Evolutionary conservation across 352 stramenopile genomes (phyloP).

Genomic region (Phytophthora pisi): DNA sequence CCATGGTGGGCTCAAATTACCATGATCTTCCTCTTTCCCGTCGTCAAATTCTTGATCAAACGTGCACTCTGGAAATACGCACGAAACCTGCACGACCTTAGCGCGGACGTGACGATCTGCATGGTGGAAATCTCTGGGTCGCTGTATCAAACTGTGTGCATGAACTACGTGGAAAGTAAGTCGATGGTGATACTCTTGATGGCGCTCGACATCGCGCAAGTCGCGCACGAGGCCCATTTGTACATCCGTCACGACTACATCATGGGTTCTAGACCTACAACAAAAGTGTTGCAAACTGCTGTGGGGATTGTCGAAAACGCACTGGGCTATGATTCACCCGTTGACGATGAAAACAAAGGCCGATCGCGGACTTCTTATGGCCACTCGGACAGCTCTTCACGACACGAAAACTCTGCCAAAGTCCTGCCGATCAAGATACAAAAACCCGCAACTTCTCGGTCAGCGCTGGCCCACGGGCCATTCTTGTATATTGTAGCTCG

Average conservation of each 20-base stretch:
- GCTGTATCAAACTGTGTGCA: slow-evolving; percentile 33
- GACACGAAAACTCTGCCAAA: not conserved
- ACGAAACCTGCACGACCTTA: slow-evolving; percentile 26
- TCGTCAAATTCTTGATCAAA: slow-evolving; percentile 28
- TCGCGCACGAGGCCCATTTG: slow-evolving; percentile 7
- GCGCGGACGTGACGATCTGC: slow-evolving; percentile 31
- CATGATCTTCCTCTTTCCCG: slow-evolving; percentile 25
- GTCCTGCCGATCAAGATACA: not conserved
- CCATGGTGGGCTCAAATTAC: slow-evolving; percentile 17
- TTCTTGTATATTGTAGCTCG: not conserved
- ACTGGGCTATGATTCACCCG: not conserved
- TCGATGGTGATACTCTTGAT: slow-evolving; percentile 18
- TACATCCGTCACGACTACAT: slow-evolving; percentile 20
- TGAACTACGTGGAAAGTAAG: slow-evolving; percentile 24
- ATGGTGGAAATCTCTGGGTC: slow-evolving; percentile 34
- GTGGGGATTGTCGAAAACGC: slow-evolving; percentile 5
- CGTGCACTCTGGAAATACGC: slow-evolving; percentile 29
- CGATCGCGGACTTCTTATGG: not conserved
- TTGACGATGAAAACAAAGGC: not conserved
- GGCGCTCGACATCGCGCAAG: slow-evolving; percentile 20
- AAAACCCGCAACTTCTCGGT: not conserved
- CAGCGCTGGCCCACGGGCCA: no score
- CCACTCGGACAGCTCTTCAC: not conserved
- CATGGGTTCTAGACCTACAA: slow-evolving; percentile 2
- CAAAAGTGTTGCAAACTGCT: slow-evolving; percentile 1